Percentiles rank a stretch among this genome's conserved stretches.
Evolutionary conservation across 805 yeast species (phyloP).

Genomic region (Barnettozyma botsteinii): DNA sequence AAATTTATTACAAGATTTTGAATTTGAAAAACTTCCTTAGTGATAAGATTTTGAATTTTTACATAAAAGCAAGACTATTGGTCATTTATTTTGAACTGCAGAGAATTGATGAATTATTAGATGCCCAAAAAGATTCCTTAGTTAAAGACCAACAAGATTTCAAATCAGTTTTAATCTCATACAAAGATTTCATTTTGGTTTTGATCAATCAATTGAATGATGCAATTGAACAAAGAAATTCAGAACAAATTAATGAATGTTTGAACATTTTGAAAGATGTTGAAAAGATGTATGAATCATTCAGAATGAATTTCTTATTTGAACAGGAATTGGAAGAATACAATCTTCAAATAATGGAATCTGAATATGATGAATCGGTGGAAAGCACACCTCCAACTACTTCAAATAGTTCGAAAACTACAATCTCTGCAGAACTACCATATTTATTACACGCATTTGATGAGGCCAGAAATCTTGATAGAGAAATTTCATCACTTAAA

Average conservation of each 20-base stretch:
- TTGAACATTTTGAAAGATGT: slow-evolving; percentile 61
- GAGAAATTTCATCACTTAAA: slow-evolving; percentile 32
- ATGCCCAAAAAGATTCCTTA: slow-evolving; percentile 16
- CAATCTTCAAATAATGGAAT: slow-evolving; percentile 7
- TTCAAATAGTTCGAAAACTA: slow-evolving; percentile 38
- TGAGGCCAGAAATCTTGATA: slow-evolving; percentile 52
- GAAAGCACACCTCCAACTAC: slow-evolving; percentile 12
- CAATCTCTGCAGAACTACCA: slow-evolving; percentile 61
- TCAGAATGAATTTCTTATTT: slow-evolving; percentile 32
- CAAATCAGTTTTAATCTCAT: slow-evolving; percentile 41
- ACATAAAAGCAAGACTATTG: slow-evolving; percentile 60
- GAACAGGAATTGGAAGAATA: slow-evolving; percentile 27
- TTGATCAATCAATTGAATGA: slow-evolving; percentile 51
- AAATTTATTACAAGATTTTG: slow-evolving; percentile 31
- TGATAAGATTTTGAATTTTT: slow-evolving; percentile 49
- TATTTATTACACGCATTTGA: slow-evolving; percentile 60
- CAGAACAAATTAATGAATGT: slow-evolving; percentile 58
- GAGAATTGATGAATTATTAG: slow-evolving; percentile 28
- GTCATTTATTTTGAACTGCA: slow-evolving; percentile 61
- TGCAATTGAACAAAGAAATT: slow-evolving; percentile 48
- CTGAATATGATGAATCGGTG: slow-evolving; percentile 5
- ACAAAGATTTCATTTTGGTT: slow-evolving; percentile 53
- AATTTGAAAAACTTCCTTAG: slow-evolving; percentile 45
- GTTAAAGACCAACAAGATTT: slow-evolving; percentile 28
- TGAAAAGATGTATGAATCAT: slow-evolving; percentile 66